Base-by-base conservation (phyloP, 2,329 filamentous ascomycete species). In the Zasmidium cellare region DNA sequence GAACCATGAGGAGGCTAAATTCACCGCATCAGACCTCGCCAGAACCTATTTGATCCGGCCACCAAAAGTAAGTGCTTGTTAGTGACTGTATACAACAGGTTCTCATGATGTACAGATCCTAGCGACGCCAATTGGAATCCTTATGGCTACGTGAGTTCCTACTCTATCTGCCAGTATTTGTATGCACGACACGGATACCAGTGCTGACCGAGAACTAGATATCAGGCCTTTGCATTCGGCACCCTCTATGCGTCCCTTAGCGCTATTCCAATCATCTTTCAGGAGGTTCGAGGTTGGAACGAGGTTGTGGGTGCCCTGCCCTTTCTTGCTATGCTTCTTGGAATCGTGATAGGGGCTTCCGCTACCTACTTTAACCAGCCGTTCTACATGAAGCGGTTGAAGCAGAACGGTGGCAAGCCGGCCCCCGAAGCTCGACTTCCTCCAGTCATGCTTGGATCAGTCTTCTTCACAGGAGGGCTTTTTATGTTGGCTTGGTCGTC, bases 331-430 rank as follows among this genome's bases (percentile, higher is more conserved):
- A 67, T 80, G 20, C 72, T 77, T 9, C 60, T 75, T 11, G 78
- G 79, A 2, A 74, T 79, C 0, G 25, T 74, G 1, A 69, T 59
- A 28, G 72, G 74, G 0, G 56, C 74, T 3, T 59, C 61, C 9
- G 61, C 77, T 56, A 77, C 75, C 46, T 61, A 77, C 9, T 71
- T 69, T 38, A 76, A 75, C 28, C 84, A 88, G 64, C 68, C 69
- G 7, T 62, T 66, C 6, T 77, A 77, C 48, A 69, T 67, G 19
- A 66, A 67, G 9, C 71, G 72, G 46, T 63, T 65, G 54, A 72
- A 72, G 25, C 71, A 58, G 22, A 71, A 57, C 64, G 70, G 56
- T 7, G 53, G 63, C 53, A 50, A 76, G 20, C 53, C 67, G 2
- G 63, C 67, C 1, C 71, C 67, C 0, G 68, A 70, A 48, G 67